Base-by-base conservation (phyloP, 2,329 filamentous ascomycete species). In the Hymenoscyphus scutula region DNA sequence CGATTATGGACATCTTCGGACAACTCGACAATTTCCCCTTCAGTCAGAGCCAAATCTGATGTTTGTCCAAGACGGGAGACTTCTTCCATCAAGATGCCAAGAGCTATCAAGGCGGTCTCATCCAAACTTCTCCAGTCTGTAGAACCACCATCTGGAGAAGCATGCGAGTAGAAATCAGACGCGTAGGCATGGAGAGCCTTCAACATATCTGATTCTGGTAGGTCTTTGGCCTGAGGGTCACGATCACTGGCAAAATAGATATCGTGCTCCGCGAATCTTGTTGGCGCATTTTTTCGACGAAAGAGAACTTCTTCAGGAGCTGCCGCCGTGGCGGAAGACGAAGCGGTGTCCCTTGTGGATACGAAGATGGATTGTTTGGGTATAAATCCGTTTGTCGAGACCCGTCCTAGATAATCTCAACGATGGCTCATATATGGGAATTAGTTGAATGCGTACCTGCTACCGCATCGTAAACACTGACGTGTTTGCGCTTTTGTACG, bases 21-120 rank as follows among this genome's bases (percentile, higher is more conserved):
- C 19, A 51, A 25, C 19, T 23, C 45, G 13, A 51, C 19, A 51
- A 5, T 25, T 51, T 51, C 45, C 19, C 45, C 45, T 51, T 92
- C 89, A 0, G 88, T 85, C 71, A 94, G 89, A 1, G 89, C 88
- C 56, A 91, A 74, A 74, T 92, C 87, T 25, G 90, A 90, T 13
- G 79, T 83, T 60, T 80, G 77, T 4, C 89, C 89, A 23, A 93
- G 76, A 5, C 81, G 79, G 17, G 83, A 81, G 2, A 84, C 83
- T 75, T 94, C 90, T 75, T 94, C 90, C 51, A 93, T 77, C 62
- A 94, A 75, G 56, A 94, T 85, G 1, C 90, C 89, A 70, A 94
- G 80, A 0, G 90, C 89, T 60, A 94, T 77, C 62, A 94, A 79
- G 3, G 90, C 90, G 15, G 89, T 91, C 77, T 91, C 90, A 71